Evolutionary conservation across 345 rosid genomes (phyloP), one percentile per base, ranked within the genome.

Genomic region (Draba incana): DNA sequence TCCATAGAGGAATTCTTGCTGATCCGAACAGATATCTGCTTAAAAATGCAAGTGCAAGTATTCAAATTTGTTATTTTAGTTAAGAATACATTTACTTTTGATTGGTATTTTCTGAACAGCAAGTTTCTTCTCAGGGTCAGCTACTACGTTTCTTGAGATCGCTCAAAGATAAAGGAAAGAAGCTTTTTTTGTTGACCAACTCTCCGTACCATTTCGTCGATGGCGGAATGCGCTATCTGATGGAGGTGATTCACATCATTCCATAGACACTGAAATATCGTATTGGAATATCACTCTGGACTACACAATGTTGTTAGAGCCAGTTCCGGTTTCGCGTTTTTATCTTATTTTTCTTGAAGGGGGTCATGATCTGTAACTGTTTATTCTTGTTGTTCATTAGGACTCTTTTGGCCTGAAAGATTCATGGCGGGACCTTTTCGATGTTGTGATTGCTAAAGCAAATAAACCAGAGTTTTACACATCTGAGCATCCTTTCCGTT

Each of bases 381-480:
- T 20, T 49, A 15, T 53, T 37, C 15, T 62, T 46, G 35, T 31
- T 80, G 13, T 68, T 78, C 60, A 24, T 73, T 72, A 93, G 97
- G 99, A 87, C 69, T 83, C 88, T 50, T 42, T 79, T 69, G 89
- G 87, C 52, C 69, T 62, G 66, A 62, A 54, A 75, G 95, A 82
- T 54, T 93, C 89, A 1, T 93, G 99, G 99, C 80, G 88, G 69
- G 94, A 90, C 35, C 97, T 93, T 75, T 93, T 93, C 31, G 97
- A 90, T 80, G 99, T 93, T 56, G 95, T 90, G 53, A 93, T 93
- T 79, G 99, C 95, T 31, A 85, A 93, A 84, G 97, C 99, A 27
- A 88, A 88, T 76, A 90, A 93, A 78, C 99, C 96, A 55, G 92
- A 89, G 1, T 90, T 93, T 78, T 89, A 89, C 78, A 89, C 90